Evolutionary conservation across 768 basidiomycete species (phyloP).

Genomic region (Obba rivulosa): DNA sequence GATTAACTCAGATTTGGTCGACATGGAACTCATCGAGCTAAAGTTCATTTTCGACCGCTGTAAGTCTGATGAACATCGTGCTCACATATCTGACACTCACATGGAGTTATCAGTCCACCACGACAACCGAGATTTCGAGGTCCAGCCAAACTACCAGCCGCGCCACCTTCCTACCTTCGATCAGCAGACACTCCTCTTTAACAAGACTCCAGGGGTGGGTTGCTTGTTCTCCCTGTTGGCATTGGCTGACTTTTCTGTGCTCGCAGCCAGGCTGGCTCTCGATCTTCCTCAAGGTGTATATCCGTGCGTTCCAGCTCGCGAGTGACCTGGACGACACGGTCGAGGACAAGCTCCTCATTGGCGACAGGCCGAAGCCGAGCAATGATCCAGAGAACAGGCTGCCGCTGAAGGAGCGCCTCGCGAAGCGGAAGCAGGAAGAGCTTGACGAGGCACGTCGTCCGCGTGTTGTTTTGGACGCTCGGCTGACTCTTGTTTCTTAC

Average conservation of each 20-base stretch:
- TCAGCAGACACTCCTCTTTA: slow-evolving; percentile 65
- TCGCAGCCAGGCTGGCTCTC: slow-evolving; percentile 68
- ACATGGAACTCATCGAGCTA: slow-evolving; percentile 79
- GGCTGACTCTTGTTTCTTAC: not conserved
- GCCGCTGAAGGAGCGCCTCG: slow-evolving; percentile 55
- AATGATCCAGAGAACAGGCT: slow-evolving; percentile 42
- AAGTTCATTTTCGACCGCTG: slow-evolving; percentile 78
- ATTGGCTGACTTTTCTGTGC: not conserved
- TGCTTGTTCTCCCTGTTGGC: not conserved
- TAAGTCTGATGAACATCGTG: slow-evolving; percentile 27
- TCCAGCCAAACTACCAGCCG: slow-evolving; percentile 78
- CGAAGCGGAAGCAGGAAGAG: slow-evolving; percentile 44
- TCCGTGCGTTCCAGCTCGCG: slow-evolving; percentile 69
- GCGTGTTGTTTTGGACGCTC: not conserved
- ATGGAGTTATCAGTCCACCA: slow-evolving; percentile 48
- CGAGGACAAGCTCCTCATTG: slow-evolving; percentile 76
- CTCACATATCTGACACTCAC: not conserved
- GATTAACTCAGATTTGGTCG: slow-evolving; percentile 64
- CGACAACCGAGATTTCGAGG: slow-evolving; percentile 83
- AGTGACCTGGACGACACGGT: slow-evolving; percentile 78
- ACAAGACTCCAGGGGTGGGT: slow-evolving; percentile 58
- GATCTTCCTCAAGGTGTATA: slow-evolving; percentile 71
- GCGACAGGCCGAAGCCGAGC: slow-evolving; percentile 70
- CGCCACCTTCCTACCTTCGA: slow-evolving; percentile 43
- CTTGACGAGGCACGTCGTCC: slow-evolving; percentile 41